phyloP scores from a whole-genome alignment of 2,329 filamentous ascomycete species.

The Pseudogymnoascus sp. region DNA sequence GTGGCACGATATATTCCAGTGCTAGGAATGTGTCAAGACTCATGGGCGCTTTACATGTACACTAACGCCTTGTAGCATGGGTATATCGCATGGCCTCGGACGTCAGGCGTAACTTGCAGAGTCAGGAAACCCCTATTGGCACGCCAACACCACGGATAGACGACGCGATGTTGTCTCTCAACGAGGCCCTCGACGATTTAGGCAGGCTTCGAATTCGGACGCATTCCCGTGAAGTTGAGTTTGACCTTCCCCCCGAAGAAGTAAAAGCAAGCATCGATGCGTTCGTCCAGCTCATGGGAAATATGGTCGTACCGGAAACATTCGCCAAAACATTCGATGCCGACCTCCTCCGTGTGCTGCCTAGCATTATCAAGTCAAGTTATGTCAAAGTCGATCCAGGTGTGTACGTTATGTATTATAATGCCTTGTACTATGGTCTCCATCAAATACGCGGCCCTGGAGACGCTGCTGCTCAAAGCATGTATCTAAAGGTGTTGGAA shows the following conservation, averaged over 20 bases:
- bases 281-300: neutral
- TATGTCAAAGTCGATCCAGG: neutral
- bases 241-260: neutral
- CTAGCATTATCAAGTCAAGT: neutral
- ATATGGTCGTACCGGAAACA: neutral
- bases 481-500: neutral
- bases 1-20: neutral
- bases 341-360: neutral
- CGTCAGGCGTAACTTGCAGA: slow-evolving; percentile 6
- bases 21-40: neutral
- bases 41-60: neutral
- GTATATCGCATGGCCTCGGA: slow-evolving; percentile 6
- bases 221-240: neutral
- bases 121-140: neutral
- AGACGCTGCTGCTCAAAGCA: neutral
- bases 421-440: neutral
- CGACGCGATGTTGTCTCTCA: neutral
- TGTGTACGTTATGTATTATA: slow-evolving; percentile 6
- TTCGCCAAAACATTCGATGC: neutral
- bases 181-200: slow-evolving; percentile 1
- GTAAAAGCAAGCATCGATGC: neutral
- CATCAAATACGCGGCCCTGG: neutral
- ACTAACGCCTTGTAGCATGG: neutral
- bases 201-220: neutral
- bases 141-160: slow-evolving; percentile 1